Percentiles rank a stretch among this genome's conserved stretches.
phyloP scores from a whole-genome alignment of 2,329 filamentous ascomycete genomes.

The Trichoderma sp. region DNA sequence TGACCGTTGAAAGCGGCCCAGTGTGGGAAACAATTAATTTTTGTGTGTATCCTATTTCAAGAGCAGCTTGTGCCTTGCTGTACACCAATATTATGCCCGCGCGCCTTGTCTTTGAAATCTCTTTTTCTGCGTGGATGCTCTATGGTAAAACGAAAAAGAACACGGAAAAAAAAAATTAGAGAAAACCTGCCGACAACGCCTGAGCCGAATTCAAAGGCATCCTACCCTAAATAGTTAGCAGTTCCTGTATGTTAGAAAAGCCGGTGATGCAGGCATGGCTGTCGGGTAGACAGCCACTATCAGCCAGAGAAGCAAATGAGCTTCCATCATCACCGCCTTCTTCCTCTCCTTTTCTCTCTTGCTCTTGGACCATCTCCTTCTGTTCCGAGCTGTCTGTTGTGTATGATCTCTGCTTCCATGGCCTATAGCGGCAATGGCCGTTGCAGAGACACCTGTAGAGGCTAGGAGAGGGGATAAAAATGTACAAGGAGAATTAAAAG shows the following conservation, averaged over 20 bases:
- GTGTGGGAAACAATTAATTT: slow-evolving; percentile 19
- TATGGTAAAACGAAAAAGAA: slow-evolving; percentile 34
- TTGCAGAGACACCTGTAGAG: not conserved
- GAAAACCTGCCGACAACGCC: slow-evolving; percentile 40
- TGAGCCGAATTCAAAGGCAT: slow-evolving; percentile 35
- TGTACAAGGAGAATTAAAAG: slow-evolving; percentile 15
- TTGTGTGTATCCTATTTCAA: slow-evolving; percentile 25
- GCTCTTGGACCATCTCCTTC: not conserved
- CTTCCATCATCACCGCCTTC: slow-evolving; percentile 3
- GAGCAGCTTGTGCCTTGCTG: slow-evolving; percentile 21
- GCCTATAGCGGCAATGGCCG: not conserved
- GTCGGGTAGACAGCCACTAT: not conserved
- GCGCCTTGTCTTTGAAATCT: slow-evolving; percentile 7
- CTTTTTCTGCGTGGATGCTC: slow-evolving; percentile 33
- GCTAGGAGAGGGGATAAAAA: slow-evolving; percentile 2
- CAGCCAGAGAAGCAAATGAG: not conserved
- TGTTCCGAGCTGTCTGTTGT: not conserved
- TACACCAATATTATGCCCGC: slow-evolving; percentile 24
- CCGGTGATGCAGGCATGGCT: not conserved
- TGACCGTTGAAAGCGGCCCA: slow-evolving; percentile 7
- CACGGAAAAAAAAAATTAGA: not conserved
- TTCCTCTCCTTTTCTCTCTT: not conserved
- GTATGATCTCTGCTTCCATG: not conserved
- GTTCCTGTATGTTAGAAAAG: slow-evolving; percentile 2
- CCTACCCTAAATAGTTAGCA: slow-evolving; percentile 25